Conservation (phyloP, 495 filamentous ascomycete species). For the Aspergillus sclerotioniger region DNA sequence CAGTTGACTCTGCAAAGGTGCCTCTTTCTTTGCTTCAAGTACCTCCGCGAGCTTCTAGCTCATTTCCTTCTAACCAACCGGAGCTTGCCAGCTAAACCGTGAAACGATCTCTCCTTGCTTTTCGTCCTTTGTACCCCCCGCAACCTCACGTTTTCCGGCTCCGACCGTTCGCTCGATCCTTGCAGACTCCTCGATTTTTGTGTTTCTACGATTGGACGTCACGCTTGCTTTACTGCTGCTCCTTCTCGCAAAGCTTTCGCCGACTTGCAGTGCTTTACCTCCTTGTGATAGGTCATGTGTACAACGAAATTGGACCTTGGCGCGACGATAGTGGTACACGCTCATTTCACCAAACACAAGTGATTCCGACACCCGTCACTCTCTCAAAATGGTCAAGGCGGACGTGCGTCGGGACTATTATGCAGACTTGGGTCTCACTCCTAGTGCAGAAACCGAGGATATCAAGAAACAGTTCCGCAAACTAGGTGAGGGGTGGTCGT, state of each 20-base stretch:
- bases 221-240: not conserved
- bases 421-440: slow-evolving; percentile 69
- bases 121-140: not conserved
- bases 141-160: not conserved
- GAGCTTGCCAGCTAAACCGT: not conserved
- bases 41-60: not conserved
- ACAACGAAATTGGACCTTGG: slow-evolving; percentile 13
- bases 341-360: slow-evolving; percentile 16
- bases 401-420: slow-evolving; percentile 82
- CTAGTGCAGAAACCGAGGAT: slow-evolving; percentile 63
- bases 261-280: slow-evolving; percentile 1
- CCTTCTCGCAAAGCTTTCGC: not conserved
- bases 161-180: not conserved
- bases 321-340: slow-evolving; percentile 23
- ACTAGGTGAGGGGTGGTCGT: slow-evolving; percentile 56
- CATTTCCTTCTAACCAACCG: not conserved
- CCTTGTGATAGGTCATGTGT: slow-evolving; percentile 23
- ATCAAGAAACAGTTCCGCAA: slow-evolving; percentile 86
- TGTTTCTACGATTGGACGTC: not conserved
- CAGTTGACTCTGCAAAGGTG: too few relatives aligned
- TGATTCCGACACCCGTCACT: not conserved
- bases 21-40: not conserved
- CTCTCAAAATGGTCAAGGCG: slow-evolving; percentile 66
- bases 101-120: not conserved
- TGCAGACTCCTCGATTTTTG: not conserved